Evolutionary conservation across 129 eudicot genomes (phyloP).

Genomic region (Chrysanthemum seticuspe): DNA sequence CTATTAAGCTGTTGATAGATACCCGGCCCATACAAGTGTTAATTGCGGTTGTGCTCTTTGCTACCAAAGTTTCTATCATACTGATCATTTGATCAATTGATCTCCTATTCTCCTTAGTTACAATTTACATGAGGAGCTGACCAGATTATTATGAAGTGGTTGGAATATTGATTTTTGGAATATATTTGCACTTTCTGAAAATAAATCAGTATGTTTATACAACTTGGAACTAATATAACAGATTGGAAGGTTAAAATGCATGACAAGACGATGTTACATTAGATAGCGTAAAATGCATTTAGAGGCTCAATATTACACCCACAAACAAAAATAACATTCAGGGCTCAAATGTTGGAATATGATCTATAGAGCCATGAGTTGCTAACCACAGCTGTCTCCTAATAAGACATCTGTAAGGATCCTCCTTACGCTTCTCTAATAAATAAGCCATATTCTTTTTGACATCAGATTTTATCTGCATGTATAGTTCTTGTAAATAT

Average conservation of each 20-base stretch:
- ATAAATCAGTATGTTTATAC: no score
- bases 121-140: no score
- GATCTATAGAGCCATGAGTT: conserved; percentile 14
- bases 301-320: not conserved
- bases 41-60: no score
- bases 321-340: not conserved
- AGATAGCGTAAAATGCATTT: not conserved
- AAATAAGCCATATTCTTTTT: conserved; percentile 44
- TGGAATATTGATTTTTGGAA: not conserved
- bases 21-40: no score
- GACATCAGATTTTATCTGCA: conserved; percentile 44
- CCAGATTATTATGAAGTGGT: no score
- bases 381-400: conserved; percentile 32
- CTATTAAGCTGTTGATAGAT: no score
- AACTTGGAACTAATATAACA: no score
- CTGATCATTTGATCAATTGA: no score
- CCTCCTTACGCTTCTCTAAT: conserved; percentile 44
- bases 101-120: no score
- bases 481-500: conserved; percentile 33
- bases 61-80: no score
- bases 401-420: conserved; percentile 45
- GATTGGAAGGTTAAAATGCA: not conserved
- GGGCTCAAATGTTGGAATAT: conserved; percentile 29
- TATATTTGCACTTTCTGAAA: not conserved
- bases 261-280: not conserved